These are phyloP conservation scores for Penicillium lividum DNA, from an alignment of 495 filamentous ascomycete genomes.

Conservation along the genomic window DNA sequence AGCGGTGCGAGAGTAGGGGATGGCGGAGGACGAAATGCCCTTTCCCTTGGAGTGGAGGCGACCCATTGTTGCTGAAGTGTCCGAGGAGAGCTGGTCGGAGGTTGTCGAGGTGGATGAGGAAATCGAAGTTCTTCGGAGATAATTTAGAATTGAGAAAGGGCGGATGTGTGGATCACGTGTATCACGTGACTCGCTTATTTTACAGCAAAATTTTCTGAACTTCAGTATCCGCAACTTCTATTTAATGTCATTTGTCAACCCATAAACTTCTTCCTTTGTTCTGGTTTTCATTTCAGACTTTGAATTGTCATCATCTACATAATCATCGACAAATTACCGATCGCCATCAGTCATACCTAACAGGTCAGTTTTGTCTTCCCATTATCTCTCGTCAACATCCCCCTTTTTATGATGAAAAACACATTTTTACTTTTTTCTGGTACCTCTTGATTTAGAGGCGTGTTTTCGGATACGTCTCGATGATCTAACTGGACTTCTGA, in stretches of 20 bases:
- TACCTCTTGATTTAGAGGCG: conserved; percentile 64
- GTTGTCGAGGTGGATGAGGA: conserved; percentile 39
- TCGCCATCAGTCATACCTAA: background rate
- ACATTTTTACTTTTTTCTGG: conserved; percentile 56
- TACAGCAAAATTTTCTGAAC: conserved; percentile 12
- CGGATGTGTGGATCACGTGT: conserved; percentile 19
- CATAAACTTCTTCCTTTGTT: background rate
- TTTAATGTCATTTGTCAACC: background rate
- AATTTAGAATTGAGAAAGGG: conserved; percentile 11
- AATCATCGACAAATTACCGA: background rate
- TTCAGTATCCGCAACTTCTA: conserved; percentile 13
- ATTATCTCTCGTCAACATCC: conserved; percentile 1
- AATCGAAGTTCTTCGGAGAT: conserved; percentile 18
- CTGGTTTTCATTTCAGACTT: background rate
- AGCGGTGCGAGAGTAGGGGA: conserved; percentile 92
- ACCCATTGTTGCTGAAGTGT: conserved; percentile 68
- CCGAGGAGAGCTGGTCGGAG: conserved; percentile 37
- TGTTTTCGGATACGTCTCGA: conserved; percentile 47
- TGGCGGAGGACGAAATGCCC: conserved; percentile 90
- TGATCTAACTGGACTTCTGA: conserved; percentile 68
- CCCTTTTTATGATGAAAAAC: conserved; percentile 48
- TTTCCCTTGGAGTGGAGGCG: conserved; percentile 99
- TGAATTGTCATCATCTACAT: background rate
- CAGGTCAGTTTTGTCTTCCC: conserved; percentile 33
- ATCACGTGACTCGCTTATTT: conserved; percentile 34